phyloP scores from a whole-genome alignment of 2,329 filamentous ascomycete genomes.

The Fusarium sp. region DNA sequence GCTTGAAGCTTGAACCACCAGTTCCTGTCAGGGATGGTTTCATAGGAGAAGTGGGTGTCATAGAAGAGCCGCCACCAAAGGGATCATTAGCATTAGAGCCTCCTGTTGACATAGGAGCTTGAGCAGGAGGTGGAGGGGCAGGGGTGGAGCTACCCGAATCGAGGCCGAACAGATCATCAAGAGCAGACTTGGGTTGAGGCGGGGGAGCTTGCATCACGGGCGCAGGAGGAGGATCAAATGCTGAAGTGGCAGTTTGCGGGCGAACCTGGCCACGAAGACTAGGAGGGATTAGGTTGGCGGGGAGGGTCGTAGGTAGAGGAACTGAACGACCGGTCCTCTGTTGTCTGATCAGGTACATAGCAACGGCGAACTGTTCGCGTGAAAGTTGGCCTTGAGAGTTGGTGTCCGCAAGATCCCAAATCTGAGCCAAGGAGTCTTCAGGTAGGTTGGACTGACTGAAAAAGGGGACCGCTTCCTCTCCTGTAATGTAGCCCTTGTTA shows the following conservation, averaged over 20 bases:
- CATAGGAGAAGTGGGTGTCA: conserved; percentile 65
- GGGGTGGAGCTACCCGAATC: conserved; percentile 70
- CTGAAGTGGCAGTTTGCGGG: conserved; percentile 62
- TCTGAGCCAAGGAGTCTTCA: conserved; percentile 89
- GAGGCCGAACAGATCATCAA: conserved; percentile 93
- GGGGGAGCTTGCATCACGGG: conserved; percentile 52
- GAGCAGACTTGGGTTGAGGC: conserved; percentile 77
- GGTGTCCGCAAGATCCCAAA: conserved; percentile 97
- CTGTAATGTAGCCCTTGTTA: conserved; percentile 85
- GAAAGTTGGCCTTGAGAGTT: conserved; percentile 87
- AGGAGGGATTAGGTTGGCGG: conserved; percentile 84
- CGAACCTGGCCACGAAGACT: conserved; percentile 76
- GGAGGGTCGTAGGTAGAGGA: conserved; percentile 79
- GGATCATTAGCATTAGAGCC: conserved; percentile 75
- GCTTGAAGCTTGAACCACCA: conserved; percentile 74
- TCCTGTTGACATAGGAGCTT: conserved; percentile 76
- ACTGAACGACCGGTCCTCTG: conserved; percentile 76
- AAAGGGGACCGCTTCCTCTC: conserved; percentile 93
- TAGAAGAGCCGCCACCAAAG: conserved; percentile 64
- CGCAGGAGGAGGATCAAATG: conserved; percentile 61
- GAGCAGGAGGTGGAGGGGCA: conserved; percentile 66
- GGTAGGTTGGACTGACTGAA: conserved; percentile 91
- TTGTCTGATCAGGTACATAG: conserved; percentile 95
- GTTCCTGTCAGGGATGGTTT: conserved; percentile 59
- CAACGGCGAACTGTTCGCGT: conserved; percentile 93